Evolutionary conservation across 192 early-diverging fungal species (phyloP), one percentile per base, ranked within the genome.

Genomic region (Fimicolochytrium jonesii): DNA sequence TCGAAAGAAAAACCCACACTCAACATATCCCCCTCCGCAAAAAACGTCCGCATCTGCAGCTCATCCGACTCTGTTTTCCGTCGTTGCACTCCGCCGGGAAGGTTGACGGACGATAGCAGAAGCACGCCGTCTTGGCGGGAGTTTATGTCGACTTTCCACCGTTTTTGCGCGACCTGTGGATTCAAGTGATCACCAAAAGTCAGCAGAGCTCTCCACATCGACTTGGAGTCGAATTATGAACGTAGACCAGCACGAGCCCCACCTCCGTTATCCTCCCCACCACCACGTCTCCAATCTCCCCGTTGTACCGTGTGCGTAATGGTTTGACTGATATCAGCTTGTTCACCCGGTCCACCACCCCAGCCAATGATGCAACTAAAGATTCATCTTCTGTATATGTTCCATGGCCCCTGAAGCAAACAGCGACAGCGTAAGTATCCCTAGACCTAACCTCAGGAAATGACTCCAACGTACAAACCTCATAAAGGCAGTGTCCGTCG

Each of bases 271-370:
- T 91, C 29, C 97, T 77, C 0, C 94, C 97, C 9, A 99, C 90
- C 0, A 99, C 87, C 36, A 99, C 91, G 72, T 99, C 94, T 41
- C 97, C 97, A 63, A 97, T 92, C 67, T 96, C 92, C 41, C 92
- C 93, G 22, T 80, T 80, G 26, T 70, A 88, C 79, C 95, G 79
- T 64, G 90, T 80, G 48, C 93, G 88, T 43, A 97, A 75, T 22
- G 94, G 87, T 32, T 82, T 78, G 29, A 99, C 94, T 0, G 92
- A 91, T 33, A 99, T 82, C 32, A 99, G 82, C 75, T 94, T 96
- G 82, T 97, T 97, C 64, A 97, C 93, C 42, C 90, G 85, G 56
- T 96, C 92, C 5, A 97, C 88, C 0, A 86, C 85, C 44, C 97
- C 97, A 1, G 91, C 89, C 30, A 97, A 86, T 29, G 92, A 90